Conservation (phyloP, 345 rosid species). For the Leavenworthia alabamica region DNA sequence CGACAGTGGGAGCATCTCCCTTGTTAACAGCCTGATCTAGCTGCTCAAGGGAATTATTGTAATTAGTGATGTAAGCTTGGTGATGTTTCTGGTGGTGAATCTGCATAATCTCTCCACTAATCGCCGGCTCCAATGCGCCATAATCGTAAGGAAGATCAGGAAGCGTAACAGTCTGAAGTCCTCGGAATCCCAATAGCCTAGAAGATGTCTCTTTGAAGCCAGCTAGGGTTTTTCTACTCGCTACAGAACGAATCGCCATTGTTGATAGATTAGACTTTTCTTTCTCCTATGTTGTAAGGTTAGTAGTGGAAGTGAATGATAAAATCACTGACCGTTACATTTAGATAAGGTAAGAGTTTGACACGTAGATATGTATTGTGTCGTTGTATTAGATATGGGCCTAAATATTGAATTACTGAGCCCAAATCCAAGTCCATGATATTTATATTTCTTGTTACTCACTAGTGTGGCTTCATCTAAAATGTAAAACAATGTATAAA, state of each 20-base stretch:
- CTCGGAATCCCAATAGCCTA: neutral
- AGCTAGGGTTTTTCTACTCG: slow-evolving; percentile 38
- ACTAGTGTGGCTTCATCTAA: neutral
- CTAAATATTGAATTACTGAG: neutral
- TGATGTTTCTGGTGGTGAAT: slow-evolving; percentile 98
- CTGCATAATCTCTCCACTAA: slow-evolving; percentile 93
- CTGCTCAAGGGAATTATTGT: slow-evolving; percentile 78
- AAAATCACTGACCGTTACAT: slow-evolving; percentile 14
- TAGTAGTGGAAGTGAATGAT: neutral
- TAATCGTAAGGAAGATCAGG: slow-evolving; percentile 93
- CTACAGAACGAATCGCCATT: slow-evolving; percentile 65
- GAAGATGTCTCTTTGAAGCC: slow-evolving; percentile 25
- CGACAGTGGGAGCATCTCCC: slow-evolving; percentile 61
- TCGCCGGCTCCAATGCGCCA: slow-evolving; percentile 80
- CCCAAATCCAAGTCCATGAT: neutral
- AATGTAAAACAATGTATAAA: neutral
- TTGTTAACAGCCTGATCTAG: slow-evolving; percentile 58
- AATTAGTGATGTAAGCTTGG: slow-evolving; percentile 81
- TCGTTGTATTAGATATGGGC: neutral
- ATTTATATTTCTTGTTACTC: neutral
- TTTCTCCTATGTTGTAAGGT: neutral
- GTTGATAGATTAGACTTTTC: neutral
- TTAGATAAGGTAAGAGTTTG: neutral
- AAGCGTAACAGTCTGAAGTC: slow-evolving; percentile 55
- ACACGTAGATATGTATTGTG: neutral